Evolutionary conservation across 1,284 basidiomycete genomes (phyloP), one percentile per base, ranked within the genome.

Genomic region (Ganoderma lucidum): DNA sequence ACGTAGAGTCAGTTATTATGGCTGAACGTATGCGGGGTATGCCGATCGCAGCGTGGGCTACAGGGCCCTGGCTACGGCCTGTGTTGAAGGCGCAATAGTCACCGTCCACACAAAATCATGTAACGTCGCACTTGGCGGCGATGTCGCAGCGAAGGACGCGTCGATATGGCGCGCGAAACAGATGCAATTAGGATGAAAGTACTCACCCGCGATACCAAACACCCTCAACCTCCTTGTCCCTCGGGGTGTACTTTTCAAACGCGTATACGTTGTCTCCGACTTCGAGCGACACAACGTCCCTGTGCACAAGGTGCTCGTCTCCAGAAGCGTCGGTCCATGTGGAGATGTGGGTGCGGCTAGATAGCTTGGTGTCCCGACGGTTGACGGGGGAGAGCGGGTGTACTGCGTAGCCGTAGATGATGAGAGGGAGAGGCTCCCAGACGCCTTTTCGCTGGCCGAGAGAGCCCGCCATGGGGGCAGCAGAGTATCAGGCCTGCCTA

Each of bases 251-350:
- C 79, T 92, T 92, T 82, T 98, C 96, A 77, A 98, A 97, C 32
- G 96, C 96, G 82, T 98, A 98, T 48, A 99, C 92, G 79, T 98
- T 97, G 79, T 98, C 97, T 63, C 97, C 97, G 30, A 98, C 92
- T 73, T 95, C 93, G 63, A 95, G 85, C 19, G 89, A 87, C 44
- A 94, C 93, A n/a, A 94, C 90, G 70, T 94, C 92, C 67, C 88
- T 85, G 81, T 92, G 87, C 0, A 87, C 84, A 44, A 86, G 83
- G 65, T 88, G 85, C 61, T 93, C 91, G 64, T 91, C 90, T 14
- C 86, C 85, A 1, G 91, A 92, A 37, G 82, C 86, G 74, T 93
- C 91, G 6, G 92, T 93, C 71, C 90, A 89, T 0, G 87, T 90
- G 1, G 92, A 93, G 66, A 89, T 84, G 56, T 90, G 86, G 66